Base-by-base conservation (phyloP, 139 green algal species). In the Closterium sp. region DNA sequence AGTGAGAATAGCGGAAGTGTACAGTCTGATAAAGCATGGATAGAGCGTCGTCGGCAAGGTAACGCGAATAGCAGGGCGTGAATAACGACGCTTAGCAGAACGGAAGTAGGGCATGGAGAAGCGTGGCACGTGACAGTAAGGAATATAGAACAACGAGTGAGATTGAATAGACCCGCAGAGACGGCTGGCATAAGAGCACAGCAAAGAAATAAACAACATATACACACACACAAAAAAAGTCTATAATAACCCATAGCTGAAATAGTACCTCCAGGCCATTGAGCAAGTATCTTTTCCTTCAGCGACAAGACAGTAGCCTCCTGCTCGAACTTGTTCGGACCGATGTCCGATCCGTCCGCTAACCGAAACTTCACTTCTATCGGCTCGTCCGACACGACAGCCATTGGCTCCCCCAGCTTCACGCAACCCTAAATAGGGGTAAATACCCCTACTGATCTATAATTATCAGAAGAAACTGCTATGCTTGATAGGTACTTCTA, bases 321-420 rank as follows among this genome's bases (percentile, higher is more conserved):
- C 17, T 91, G 89, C 9, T 29, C 89, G 31, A 90, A 94, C 50
- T 91, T 94, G 28, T 62, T 93, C 22, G 91, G 91, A 34, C 91
- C 91, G 70, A 94, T 94, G 88, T 94, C 91, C 22, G 91, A 89
- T 22, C 91, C 91, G 28, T 94, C 91, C 19, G 22, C 24, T 22
- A 94, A 27, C 50, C 91, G 91, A 93, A 94, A 94, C 89, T 94
- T 94, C 31, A 94, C 31, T 19, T 94, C 91, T 73, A 94, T 73
- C 31, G 70, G 31, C 50, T 93, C 91, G 70, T 92, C 90, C 85
- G 90, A 31, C 22, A 73, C 90, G 30, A 92, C 90, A 42, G 90
- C 90, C 45, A 70, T 70, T 70, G 45, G 45, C 11, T 70, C 45
- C 9, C 45, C 45, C 45, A 70, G 45, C 45, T 70, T 70, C 45